Conservation (phyloP, 768 basidiomycete species). For the Lyophyllum semitale region DNA sequence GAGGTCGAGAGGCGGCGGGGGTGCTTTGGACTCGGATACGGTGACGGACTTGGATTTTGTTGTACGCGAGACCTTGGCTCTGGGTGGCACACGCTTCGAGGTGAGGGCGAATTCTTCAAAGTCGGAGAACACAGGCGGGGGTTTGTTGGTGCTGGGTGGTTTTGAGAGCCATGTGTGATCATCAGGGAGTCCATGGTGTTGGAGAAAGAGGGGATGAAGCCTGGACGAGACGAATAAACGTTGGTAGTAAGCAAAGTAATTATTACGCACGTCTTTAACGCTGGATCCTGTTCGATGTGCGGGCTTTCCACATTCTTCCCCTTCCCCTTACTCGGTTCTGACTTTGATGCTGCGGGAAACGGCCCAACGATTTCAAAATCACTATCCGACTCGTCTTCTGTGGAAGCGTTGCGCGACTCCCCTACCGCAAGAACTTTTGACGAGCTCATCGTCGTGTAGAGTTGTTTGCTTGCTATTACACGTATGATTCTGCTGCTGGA, state of each 20-base stretch:
- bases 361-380: slow-evolving; percentile 12
- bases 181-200: neutral
- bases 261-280: neutral
- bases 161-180: neutral
- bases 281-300: neutral
- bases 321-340: neutral
- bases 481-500: neutral
- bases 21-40: too few relatives aligned
- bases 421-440: slow-evolving; percentile 9
- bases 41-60: neutral
- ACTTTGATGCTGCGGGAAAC: neutral
- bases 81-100: neutral
- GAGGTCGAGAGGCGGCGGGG: slow-evolving; percentile 8
- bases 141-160: neutral
- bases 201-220: slow-evolving; percentile 2
- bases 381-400: slow-evolving; percentile 5
- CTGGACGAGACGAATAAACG: neutral
- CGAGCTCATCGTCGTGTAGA: neutral
- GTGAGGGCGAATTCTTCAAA: too few relatives aligned
- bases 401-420: slow-evolving; percentile 1
- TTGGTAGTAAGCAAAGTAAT: neutral
- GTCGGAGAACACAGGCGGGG: too few relatives aligned
- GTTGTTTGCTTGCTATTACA: slow-evolving; percentile 8
- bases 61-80: neutral
- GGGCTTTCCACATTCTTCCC: neutral